Evolutionary conservation across 331 rosid genomes (phyloP), one percentile per base, ranked within the genome.

Genomic region (Erythrophleum ivorense): DNA sequence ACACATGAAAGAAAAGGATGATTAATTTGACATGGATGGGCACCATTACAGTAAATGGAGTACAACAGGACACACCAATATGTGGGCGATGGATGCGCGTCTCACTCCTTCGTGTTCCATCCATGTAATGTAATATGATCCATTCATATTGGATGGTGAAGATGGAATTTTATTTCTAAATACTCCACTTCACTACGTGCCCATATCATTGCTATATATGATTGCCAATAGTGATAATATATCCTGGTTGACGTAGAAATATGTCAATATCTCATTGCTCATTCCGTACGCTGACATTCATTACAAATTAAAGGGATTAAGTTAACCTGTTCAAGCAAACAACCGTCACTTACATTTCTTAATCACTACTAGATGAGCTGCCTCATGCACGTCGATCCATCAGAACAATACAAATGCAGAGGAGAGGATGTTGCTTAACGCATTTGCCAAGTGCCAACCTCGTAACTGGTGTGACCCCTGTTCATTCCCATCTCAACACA

Each of bases 381-480:
- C 5, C 40, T 36, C 38, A 8, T 60, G 40, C 40, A 60, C 11
- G 29, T 58, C 65, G 16, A 62, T 62, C 18, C 9, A 24, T 60
- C 13, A 38, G 11, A 31, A 62, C 18, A 29, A 46, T 29, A 62
- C n/a, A 12, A 24, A 62, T 62, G 16, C 67, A 41, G 46, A 41
- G 46, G 29, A 41, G 46, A 41, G 13, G 53, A 68, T 90, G 95
- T 91, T 94, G 91, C 97, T 94, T 91, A 84, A 89, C 92, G 88
- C 91, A 91, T 83, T 90, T 87, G 91, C 85, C 84, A 85, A 53
- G 60, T 40, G 77, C 48, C 43, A 45, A 9, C 15, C 33, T 70
- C 87, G 89, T 81, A 85, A 82, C 46, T 78, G 63, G 85, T 76
- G 83, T 78, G 59, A 50, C 40, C 40, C 5, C 29, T 24, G 29